Conservation (phyloP, 495 filamentous ascomycete genomes). For the Trichoderma reesei region DNA sequence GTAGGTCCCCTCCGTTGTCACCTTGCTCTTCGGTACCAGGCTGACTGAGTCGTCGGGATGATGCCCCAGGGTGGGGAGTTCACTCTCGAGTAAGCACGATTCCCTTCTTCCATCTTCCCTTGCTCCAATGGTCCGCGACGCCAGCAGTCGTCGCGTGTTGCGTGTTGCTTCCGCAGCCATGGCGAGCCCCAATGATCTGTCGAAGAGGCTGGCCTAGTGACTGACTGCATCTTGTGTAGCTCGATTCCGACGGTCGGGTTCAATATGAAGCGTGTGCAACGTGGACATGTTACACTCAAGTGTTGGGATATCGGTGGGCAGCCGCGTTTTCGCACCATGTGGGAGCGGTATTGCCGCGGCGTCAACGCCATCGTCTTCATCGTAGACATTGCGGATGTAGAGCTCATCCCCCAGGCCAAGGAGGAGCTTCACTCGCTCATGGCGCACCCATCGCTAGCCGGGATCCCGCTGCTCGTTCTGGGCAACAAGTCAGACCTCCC, state of each 20-base stretch:
- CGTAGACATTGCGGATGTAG: constrained; percentile 69
- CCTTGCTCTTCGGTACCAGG: constrained; percentile 6
- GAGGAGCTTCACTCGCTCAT: constrained; percentile 88
- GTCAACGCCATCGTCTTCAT: constrained; percentile 99
- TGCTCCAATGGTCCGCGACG: constrained; percentile 3
- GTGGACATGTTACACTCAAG: constrained; percentile 96
- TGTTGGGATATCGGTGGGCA: constrained; percentile 98
- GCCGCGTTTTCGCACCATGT: constrained; percentile 96
- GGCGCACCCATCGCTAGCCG: constrained; percentile 72
- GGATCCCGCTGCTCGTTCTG: constrained; percentile 90
- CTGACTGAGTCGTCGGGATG: constrained; percentile 23
- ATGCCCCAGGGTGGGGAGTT: constrained; percentile 82
- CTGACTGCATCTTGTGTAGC: constrained; percentile 48
- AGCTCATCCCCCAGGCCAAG: constrained; percentile 72
- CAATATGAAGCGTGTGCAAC: constrained; percentile 97
- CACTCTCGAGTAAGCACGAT: constrained; percentile 79
- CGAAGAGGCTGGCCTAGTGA: neutral
- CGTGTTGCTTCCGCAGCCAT: neutral
- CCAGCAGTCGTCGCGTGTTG: neutral
- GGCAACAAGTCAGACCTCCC: constrained; percentile 95
- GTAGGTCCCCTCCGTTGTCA: constrained; percentile 45
- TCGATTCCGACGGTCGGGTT: constrained; percentile 98
- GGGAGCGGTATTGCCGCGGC: constrained; percentile 95
- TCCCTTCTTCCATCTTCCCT: constrained; percentile 11
- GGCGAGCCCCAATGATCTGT: neutral